These are phyloP conservation scores for Mortierella antarctica DNA, from an alignment of 192 early-diverging fungal genomes.

Conservation along the genomic window DNA sequence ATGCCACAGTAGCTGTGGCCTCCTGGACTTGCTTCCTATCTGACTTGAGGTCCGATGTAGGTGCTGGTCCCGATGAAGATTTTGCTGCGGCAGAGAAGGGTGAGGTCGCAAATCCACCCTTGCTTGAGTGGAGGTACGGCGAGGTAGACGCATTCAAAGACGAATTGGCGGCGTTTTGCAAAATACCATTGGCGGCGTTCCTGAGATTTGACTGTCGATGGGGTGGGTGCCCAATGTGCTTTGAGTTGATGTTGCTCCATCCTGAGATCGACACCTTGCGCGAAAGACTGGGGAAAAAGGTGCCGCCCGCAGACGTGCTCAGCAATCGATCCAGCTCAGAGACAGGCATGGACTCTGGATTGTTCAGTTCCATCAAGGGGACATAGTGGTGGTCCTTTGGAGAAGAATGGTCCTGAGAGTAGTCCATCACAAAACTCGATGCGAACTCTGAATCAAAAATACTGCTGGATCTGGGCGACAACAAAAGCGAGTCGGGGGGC, in stretches of 20 bases:
- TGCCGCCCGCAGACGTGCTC: conserved; percentile 48
- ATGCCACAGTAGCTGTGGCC: no score
- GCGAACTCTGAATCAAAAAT: conserved; percentile 47
- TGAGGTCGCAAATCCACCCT: conserved; percentile 9
- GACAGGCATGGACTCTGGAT: conserved; percentile 71
- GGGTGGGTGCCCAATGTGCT: conserved; percentile 37
- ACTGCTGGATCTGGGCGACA: conserved; percentile 42
- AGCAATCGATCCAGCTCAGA: conserved; percentile 69
- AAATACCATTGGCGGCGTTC: conserved; percentile 40
- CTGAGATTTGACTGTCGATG: conserved; percentile 45
- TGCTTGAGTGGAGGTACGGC: conserved; percentile 8
- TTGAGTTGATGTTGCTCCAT: conserved; percentile 44
- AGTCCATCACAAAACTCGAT: conserved; percentile 28
- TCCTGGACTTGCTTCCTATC: no score
- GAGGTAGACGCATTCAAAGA: conserved; percentile 28
- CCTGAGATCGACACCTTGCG: conserved; percentile 51
- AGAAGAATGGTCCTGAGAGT: conserved; percentile 30
- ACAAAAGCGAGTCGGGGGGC: conserved; percentile 40
- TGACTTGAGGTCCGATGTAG: no score
- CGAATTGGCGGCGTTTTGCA: conserved; percentile 48
- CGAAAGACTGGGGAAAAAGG: conserved; percentile 45
- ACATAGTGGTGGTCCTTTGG: conserved; percentile 41
- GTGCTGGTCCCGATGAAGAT: background rate
- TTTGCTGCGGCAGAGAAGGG: background rate
- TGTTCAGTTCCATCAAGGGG: conserved; percentile 67